Evolutionary conservation across 176 grass and related monocot genomes (phyloP).

Genomic region (Triticum dicoccoides): DNA sequence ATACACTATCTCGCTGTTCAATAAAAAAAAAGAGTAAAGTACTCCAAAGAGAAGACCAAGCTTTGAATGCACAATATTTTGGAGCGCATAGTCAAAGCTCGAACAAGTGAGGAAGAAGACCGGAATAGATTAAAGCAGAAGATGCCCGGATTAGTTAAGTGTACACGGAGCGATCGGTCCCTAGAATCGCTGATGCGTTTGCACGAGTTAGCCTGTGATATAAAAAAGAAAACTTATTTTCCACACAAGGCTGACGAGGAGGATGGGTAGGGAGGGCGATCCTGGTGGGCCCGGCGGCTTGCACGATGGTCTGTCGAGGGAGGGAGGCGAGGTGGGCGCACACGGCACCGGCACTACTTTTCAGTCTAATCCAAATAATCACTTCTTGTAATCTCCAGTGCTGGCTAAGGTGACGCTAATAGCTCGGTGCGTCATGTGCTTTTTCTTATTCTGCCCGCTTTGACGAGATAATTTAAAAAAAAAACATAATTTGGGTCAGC

Average conservation of each 20-base stretch:
- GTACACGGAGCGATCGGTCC: not conserved
- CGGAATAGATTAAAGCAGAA: not conserved
- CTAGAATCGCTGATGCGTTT: not conserved
- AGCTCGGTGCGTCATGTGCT: not conserved
- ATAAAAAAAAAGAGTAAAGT: too few relatives aligned
- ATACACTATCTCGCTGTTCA: too few relatives aligned
- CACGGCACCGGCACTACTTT: not conserved
- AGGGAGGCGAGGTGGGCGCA: not conserved
- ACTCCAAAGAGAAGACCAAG: too few relatives aligned
- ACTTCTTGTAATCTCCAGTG: not conserved
- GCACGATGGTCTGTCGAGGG: slow-evolving; percentile 14
- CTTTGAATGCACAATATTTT: not conserved
- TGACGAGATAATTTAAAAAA: too few relatives aligned
- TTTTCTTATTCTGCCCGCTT: too few relatives aligned
- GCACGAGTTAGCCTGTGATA: not conserved
- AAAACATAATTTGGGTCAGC: too few relatives aligned
- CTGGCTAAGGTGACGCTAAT: not conserved
- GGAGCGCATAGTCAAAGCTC: not conserved
- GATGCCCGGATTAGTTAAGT: not conserved
- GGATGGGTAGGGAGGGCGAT: not conserved
- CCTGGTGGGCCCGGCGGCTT: not conserved
- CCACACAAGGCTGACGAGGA: not conserved
- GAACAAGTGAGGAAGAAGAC: not conserved
- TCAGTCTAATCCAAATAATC: not conserved
- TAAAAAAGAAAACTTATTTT: not conserved